These are phyloP conservation scores for Cryptosporidium parvum DNA, from an alignment of 169 alveolate species.

Conservation along the genomic window DNA sequence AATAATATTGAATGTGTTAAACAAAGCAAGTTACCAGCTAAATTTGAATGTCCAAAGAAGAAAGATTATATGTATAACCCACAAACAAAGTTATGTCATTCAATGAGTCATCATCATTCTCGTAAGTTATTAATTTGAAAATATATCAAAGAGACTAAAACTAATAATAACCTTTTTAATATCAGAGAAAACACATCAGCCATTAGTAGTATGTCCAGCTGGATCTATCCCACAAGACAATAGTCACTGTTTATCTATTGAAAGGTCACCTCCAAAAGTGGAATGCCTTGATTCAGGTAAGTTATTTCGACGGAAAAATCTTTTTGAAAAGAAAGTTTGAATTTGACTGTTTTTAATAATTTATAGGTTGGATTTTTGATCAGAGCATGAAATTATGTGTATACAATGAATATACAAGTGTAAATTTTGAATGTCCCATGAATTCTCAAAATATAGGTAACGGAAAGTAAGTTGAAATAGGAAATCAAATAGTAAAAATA, in stretches of 20 bases:
- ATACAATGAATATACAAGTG: slow-evolving; percentile 29
- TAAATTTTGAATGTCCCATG: slow-evolving; percentile 52
- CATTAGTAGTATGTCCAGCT: slow-evolving; percentile 50
- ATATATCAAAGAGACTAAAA: neutral
- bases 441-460: slow-evolving; percentile 42
- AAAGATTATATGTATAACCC: slow-evolving; percentile 69
- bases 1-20: slow-evolving; percentile 27
- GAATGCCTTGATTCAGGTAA: slow-evolving; percentile 49
- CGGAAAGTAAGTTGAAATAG: slow-evolving; percentile 54
- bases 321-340: neutral
- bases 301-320: neutral
- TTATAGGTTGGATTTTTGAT: slow-evolving; percentile 60
- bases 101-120: slow-evolving; percentile 70
- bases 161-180: neutral
- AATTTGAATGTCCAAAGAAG: slow-evolving; percentile 69
- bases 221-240: slow-evolving; percentile 55
- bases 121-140: slow-evolving; percentile 29
- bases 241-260: slow-evolving; percentile 21
- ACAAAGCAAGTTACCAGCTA: slow-evolving; percentile 37
- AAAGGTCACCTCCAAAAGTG: slow-evolving; percentile 40
- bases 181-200: slow-evolving; percentile 55
- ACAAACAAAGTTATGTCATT: slow-evolving; percentile 62
- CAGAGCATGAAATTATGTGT: slow-evolving; percentile 24
- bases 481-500: neutral
- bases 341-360: neutral